Evolutionary conservation across 352 stramenopile genomes (phyloP), one percentile per base, ranked within the genome.

Genomic region (Phytophthora tentaculata): DNA sequence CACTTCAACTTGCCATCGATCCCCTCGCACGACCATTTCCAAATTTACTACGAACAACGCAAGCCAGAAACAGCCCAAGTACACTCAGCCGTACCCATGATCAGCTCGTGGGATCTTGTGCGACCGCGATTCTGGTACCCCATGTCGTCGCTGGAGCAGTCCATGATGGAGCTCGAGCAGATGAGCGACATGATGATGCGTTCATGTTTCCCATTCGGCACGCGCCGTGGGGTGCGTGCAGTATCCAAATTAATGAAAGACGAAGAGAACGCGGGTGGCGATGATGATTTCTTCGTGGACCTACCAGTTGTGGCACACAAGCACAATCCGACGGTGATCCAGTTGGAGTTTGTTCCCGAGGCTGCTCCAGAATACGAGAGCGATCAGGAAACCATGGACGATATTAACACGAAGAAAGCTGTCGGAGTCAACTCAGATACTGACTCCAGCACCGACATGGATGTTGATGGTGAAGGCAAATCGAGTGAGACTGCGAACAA

Each of bases 91-190:
- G 45, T 5, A 45, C 32, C n/a, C 47, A 83, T 83, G 69, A 83
- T 83, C 28, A 76, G 60, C 61, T 63, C 66, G 43, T 90, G 81
- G 77, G 77, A 90, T 63, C 64, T 83, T 56, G 75, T 88, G 5
- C 75, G 51, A 59, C 76, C 77, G 41, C 72, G 58, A 59, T 73
- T 77, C 45, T 90, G 81, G 79, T 69, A 88, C 61, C 75, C 79
- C 28, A 83, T 86, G 75, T 76, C 77, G 19, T 76, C 79, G 24
- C 64, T 87, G 29, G 76, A 86, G 61, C 76, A 82, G 60, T 82
- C 77, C 53, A 74, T 86, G 66, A 73, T 82, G 60, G 76, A 77
- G 50, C 47, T 77, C 44, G 74, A 86, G 48, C 53, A 76, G 4
- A 71, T 87, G 74, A 68, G 51, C 17, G 63, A 80, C 56, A 41